These are phyloP conservation scores for Oryza officinalis DNA, from an alignment of 176 grass and related monocot species.

Conservation along the genomic window DNA sequence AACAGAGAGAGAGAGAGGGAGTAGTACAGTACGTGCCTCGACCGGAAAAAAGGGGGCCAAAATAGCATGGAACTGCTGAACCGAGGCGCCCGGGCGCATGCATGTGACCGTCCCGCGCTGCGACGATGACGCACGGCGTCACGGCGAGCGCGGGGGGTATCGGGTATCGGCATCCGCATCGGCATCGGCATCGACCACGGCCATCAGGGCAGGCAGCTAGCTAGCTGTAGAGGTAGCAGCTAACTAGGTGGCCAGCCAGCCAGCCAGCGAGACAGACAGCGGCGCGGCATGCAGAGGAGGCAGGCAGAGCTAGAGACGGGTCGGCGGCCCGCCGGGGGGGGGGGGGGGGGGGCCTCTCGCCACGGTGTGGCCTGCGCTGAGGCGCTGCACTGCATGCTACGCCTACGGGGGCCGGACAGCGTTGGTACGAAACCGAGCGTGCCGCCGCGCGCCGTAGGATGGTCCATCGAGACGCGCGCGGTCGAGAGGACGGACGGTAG, in stretches of 20 bases:
- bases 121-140: neutral
- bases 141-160: neutral
- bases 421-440: neutral
- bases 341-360: neutral
- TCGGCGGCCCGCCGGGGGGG: neutral
- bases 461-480: neutral
- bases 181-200: neutral
- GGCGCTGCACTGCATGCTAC: neutral
- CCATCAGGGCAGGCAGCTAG: neutral
- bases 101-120: neutral
- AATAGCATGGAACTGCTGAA: neutral
- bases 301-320: neutral
- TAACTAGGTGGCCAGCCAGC: too few species aligned
- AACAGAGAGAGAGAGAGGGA: neutral
- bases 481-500: neutral
- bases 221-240: neutral
- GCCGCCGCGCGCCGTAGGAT: neutral
- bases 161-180: too few species aligned
- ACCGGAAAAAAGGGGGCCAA: neutral
- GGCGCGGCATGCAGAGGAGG: neutral
- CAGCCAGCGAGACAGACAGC: neutral
- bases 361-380: neutral
- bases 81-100: neutral
- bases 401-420: neutral
- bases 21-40: neutral